phyloP scores from a whole-genome alignment of 208 protist species.

The Phytomonas sp. region DNA sequence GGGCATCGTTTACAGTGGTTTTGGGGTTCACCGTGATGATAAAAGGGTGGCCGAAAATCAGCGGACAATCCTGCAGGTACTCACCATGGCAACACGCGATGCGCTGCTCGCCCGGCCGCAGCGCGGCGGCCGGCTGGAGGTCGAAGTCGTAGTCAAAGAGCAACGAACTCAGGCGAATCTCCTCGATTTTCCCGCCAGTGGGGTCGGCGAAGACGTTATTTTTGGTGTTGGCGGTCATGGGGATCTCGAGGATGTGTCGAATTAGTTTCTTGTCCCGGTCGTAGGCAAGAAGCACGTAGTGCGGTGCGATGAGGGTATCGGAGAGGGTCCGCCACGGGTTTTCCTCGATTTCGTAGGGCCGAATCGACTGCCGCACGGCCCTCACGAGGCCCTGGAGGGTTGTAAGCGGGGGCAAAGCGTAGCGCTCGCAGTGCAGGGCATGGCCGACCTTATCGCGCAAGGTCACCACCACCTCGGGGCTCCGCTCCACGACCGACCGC shows the following conservation, averaged over 20 bases:
- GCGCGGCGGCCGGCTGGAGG: constrained; percentile 31
- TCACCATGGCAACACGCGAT: constrained; percentile 64
- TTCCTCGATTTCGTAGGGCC: constrained; percentile 21
- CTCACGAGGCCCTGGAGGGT: constrained; percentile 24
- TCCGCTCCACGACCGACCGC: constrained; percentile 20
- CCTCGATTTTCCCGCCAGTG: constrained; percentile 11
- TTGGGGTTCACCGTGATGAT: constrained; percentile 37
- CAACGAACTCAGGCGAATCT: constrained; percentile 15
- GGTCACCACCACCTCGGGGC: constrained; percentile 19
- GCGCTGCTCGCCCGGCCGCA: constrained; percentile 34
- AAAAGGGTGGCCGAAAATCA: constrained; percentile 55
- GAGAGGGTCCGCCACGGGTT: constrained; percentile 32
- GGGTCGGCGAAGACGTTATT: background rate
- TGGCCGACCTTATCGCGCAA: constrained; percentile 39
- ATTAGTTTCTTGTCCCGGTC: constrained; percentile 24
- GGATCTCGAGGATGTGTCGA: constrained; percentile 34
- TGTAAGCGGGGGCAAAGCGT: constrained; percentile 14
- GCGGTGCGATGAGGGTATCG: constrained; percentile 18
- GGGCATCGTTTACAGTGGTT: constrained; percentile 38
- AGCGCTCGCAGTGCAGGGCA: constrained; percentile 36
- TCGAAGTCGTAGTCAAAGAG: constrained; percentile 29
- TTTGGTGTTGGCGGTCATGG: constrained; percentile 12
- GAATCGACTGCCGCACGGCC: constrained; percentile 21
- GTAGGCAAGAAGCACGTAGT: constrained; percentile 36
- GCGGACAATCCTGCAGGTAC: constrained; percentile 17